phyloP scores from a whole-genome alignment of 768 basidiomycete genomes.

The Boletellus ananas region DNA sequence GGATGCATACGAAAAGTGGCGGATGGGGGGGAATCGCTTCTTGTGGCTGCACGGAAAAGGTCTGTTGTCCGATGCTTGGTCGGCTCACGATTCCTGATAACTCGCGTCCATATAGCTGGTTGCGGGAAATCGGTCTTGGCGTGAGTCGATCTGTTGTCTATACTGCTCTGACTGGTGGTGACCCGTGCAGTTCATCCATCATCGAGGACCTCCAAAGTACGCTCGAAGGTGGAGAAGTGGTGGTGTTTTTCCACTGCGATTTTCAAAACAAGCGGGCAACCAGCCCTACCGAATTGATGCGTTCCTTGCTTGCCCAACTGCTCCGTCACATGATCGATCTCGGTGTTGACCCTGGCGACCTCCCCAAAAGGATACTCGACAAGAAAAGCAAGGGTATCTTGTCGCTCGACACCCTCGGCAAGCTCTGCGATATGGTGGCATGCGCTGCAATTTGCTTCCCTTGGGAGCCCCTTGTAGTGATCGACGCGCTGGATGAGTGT shows the following conservation, averaged over 20 bases:
- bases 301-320: neutral
- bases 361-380: neutral
- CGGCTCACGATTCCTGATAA: neutral
- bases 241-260: neutral
- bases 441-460: neutral
- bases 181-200: neutral
- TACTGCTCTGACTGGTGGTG: neutral
- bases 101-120: neutral
- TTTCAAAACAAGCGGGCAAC: no score
- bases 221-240: neutral
- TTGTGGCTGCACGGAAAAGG: neutral
- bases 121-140: neutral
- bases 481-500: neutral
- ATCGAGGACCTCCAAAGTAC: neutral
- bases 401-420: neutral
- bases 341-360: neutral
- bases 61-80: neutral
- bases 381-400: neutral
- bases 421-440: neutral
- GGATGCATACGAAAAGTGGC: no score
- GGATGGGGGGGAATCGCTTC: neutral
- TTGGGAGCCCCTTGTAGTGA: neutral
- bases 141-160: neutral
- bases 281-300: no score
- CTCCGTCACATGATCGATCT: neutral